A percentile compares a stretch with the other conserved stretches of the same genome.
Evolutionary conservation across 208 protist genomes (phyloP).

Genomic region (Trypanosoma vivax): DNA sequence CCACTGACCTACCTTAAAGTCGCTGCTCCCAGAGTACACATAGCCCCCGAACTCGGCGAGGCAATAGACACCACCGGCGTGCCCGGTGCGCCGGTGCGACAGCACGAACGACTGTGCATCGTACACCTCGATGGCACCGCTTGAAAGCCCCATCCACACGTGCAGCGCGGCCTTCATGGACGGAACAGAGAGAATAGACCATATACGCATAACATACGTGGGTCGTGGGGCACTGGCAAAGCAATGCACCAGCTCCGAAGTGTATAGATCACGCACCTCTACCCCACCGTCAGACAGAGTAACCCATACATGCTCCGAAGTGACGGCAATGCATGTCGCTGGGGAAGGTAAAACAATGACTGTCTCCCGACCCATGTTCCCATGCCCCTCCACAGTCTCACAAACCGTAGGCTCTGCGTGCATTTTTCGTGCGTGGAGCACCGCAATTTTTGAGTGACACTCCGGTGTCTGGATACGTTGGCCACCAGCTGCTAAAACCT

Average conservation of each 20-base stretch:
- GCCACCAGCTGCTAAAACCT: too few species aligned
- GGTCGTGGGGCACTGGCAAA: slow-evolving; percentile 37
- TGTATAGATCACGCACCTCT: slow-evolving; percentile 59
- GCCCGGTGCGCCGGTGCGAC: slow-evolving; percentile 27
- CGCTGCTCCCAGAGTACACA: slow-evolving; percentile 68
- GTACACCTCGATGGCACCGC: slow-evolving; percentile 69
- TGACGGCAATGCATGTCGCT: slow-evolving; percentile 49
- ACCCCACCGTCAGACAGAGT: slow-evolving; percentile 61
- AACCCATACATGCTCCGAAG: slow-evolving; percentile 55
- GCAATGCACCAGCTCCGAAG: slow-evolving; percentile 41
- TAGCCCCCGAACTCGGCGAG: slow-evolving; percentile 75
- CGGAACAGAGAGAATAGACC: slow-evolving; percentile 43
- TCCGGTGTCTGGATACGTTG: too few species aligned
- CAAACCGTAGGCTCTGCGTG: too few species aligned
- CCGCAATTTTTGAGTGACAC: too few species aligned
- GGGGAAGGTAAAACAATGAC: slow-evolving; percentile 4
- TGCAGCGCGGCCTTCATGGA: slow-evolving; percentile 39
- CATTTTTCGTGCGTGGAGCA: too few species aligned
- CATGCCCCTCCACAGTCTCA: too few species aligned
- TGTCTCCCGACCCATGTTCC: background rate
- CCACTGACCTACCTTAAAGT: slow-evolving; percentile 81
- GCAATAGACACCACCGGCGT: slow-evolving; percentile 56
- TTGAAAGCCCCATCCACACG: slow-evolving; percentile 78
- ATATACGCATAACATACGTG: slow-evolving; percentile 36
- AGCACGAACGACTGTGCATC: slow-evolving; percentile 32